A percentile compares a stretch with the other conserved stretches of the same genome.
Evolutionary conservation across 768 basidiomycete species (phyloP).

Genomic region (Leucocoprinus birnbaumii): DNA sequence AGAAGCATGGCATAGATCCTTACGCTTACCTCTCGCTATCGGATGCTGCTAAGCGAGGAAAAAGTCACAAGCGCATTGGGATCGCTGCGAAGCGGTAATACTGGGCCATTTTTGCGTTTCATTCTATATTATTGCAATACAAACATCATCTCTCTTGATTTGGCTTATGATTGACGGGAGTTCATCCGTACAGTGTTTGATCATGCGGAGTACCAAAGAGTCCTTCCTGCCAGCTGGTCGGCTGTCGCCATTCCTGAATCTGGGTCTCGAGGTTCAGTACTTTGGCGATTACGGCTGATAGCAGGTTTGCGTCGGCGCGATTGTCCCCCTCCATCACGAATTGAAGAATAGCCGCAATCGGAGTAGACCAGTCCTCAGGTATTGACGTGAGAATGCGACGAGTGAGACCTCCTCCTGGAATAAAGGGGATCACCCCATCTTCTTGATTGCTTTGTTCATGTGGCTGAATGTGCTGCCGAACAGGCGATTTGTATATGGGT

Average conservation of each 20-base stretch:
- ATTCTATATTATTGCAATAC: conserved; percentile 2
- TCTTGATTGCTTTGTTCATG: conserved; percentile 18
- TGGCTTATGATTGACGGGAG: conserved; percentile 7
- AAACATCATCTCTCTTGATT: conserved; percentile 11
- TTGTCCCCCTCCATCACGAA: conserved; percentile 87
- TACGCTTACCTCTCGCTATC: conserved; percentile 88
- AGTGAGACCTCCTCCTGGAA: conserved; percentile 77
- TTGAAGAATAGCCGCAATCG: conserved; percentile 60
- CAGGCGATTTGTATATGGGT: conserved; percentile 50
- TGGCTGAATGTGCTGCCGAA: conserved; percentile 28
- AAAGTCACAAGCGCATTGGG: conserved; percentile 40
- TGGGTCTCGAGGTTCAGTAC: conserved; percentile 36
- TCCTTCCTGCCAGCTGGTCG: conserved; percentile 63
- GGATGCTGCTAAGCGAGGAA: conserved; percentile 73
- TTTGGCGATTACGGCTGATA: conserved; percentile 53
- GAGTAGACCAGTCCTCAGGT: conserved; percentile 45
- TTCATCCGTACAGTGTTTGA: conserved; percentile 65
- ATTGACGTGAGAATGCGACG: conserved; percentile 62
- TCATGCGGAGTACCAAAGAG: conserved; percentile 75
- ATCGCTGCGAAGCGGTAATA: conserved; percentile 60
- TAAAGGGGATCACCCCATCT: conserved; percentile 53
- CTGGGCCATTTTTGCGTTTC: not conserved
- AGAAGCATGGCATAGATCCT: conserved; percentile 83
- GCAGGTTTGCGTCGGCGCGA: conserved; percentile 60
- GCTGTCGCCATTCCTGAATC: conserved; percentile 52